Percentiles rank a stretch among this genome's conserved stretches.
phyloP scores from a whole-genome alignment of 257 asterid species.

The Buddleja alternifolia region DNA sequence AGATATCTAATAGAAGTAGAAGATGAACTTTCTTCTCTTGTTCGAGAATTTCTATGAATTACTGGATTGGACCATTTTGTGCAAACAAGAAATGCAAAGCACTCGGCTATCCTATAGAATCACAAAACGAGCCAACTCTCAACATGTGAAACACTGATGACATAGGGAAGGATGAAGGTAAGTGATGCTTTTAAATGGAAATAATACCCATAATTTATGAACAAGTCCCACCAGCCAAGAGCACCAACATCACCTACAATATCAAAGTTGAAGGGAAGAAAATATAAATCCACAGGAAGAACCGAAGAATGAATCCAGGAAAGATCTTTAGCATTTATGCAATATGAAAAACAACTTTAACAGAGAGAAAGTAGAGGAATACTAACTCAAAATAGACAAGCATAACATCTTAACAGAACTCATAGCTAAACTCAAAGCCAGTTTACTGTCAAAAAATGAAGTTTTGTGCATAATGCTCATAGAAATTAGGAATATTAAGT shows the following conservation, averaged over 20 bases:
- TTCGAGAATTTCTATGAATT: constrained; percentile 69
- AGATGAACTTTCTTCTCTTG: constrained; percentile 76
- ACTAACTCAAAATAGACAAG: constrained; percentile 9
- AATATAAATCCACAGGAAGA: constrained; percentile 19
- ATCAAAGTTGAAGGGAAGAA: constrained; percentile 5
- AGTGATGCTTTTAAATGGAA: constrained; percentile 24
- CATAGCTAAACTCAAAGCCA: constrained; percentile 11
- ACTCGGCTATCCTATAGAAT: constrained; percentile 83
- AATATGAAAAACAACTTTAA: constrained; percentile 18
- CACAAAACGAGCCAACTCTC: constrained; percentile 29
- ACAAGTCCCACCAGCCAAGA: constrained; percentile 99
- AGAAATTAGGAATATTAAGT: background rate
- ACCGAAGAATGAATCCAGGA: constrained; percentile 9
- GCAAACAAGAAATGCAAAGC: constrained; percentile 99
- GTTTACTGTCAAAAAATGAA: constrained; percentile 9
- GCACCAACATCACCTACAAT: constrained; percentile 78
- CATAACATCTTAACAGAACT: background rate
- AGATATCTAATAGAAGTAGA: constrained; percentile 70
- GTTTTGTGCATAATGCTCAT: background rate
- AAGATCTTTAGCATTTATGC: background rate
- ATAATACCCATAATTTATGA: constrained; percentile 86
- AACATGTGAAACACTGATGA: constrained; percentile 32
- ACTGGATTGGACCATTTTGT: constrained; percentile 97
- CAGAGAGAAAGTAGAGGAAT: background rate
- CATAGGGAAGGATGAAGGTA: constrained; percentile 27